Evolutionary conservation across 305 asterid species (phyloP), one percentile per base, ranked within the genome.

Genomic region (Solanum hybrid): DNA sequence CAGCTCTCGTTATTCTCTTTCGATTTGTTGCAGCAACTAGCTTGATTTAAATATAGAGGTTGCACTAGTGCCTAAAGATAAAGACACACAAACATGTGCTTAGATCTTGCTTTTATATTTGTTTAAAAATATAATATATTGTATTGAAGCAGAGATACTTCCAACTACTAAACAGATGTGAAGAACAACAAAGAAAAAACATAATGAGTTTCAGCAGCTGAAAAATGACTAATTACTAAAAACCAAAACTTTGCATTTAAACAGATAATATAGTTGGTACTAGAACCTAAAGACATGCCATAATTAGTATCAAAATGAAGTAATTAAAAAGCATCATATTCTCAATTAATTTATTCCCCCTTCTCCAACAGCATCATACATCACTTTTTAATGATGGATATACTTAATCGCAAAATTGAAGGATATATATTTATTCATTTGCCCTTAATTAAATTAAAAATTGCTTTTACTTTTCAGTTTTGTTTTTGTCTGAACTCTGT

Each of bases 161-260:
- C 69, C 24, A 56, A 56, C 69, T 17, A 56, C 24, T 56, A 56
- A 17, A 56, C 69, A 56, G 69, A 56, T 6, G 69, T 56, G 66
- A 51, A 51, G 66, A 91, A 38, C 85, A 79, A 75, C 69, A 56
- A 60, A 20, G 79, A 22, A 34, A 87, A 86, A 34, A 34, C 85
- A 92, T 91, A 84, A 92, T 89, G 94, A 91, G 89, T 87, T 88
- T 90, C 90, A 90, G 86, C 89, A 26, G 66, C 77, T n/a, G 71
- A 60, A 85, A 29, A 31, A 46, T 89, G 89, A 79, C 78, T 56
- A 89, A 73, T 85, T 72, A 87, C 71, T 79, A 91, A 88, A 42
- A 34, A 91, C 91, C 93, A 93, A 91, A 90, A 82, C 29, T 60
- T 46, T 72, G 60, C 89, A 91, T 90, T 91, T 89, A 89, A 86